Conservation (phyloP, 495 filamentous ascomycete species). For the Delitschia confertaspora region DNA sequence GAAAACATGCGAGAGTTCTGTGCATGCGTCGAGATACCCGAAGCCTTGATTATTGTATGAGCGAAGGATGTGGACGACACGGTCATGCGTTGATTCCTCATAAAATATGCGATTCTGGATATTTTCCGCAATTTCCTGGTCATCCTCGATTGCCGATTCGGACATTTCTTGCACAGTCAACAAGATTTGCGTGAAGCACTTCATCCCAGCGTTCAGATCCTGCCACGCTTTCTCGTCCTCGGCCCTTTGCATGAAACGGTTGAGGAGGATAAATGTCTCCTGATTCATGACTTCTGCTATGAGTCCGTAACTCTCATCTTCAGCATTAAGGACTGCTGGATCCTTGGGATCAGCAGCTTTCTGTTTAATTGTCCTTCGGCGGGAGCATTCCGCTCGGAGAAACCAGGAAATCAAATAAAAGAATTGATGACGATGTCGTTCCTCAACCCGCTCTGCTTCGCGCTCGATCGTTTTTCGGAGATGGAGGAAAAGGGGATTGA, state of each 20-base stretch:
- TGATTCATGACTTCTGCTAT: slow-evolving; percentile 86
- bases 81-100: slow-evolving; percentile 87
- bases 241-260: slow-evolving; percentile 67
- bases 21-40: slow-evolving; percentile 84
- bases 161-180: slow-evolving; percentile 93
- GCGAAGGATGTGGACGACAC: slow-evolving; percentile 65
- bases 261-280: slow-evolving; percentile 81
- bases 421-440: slow-evolving; percentile 67
- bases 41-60: slow-evolving; percentile 90
- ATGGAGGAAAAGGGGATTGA: slow-evolving; percentile 86
- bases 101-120: slow-evolving; percentile 96
- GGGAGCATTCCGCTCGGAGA: slow-evolving; percentile 73
- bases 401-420: slow-evolving; percentile 96
- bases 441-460: slow-evolving; percentile 68
- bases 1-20: slow-evolving; percentile 85
- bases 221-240: slow-evolving; percentile 79
- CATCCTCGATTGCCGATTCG: slow-evolving; percentile 73
- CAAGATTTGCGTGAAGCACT: slow-evolving; percentile 80
- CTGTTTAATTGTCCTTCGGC: slow-evolving; percentile 50
- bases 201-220: slow-evolving; percentile 78
- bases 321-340: slow-evolving; percentile 34
- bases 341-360: slow-evolving; percentile 16
- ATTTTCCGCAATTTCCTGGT: slow-evolving; percentile 97
- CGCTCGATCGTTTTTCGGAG: slow-evolving; percentile 83
- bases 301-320: slow-evolving; percentile 71